Evolutionary conservation across 371 early-diverging fungal species (phyloP).

Genomic region (Cokeromyces recurvatus): DNA sequence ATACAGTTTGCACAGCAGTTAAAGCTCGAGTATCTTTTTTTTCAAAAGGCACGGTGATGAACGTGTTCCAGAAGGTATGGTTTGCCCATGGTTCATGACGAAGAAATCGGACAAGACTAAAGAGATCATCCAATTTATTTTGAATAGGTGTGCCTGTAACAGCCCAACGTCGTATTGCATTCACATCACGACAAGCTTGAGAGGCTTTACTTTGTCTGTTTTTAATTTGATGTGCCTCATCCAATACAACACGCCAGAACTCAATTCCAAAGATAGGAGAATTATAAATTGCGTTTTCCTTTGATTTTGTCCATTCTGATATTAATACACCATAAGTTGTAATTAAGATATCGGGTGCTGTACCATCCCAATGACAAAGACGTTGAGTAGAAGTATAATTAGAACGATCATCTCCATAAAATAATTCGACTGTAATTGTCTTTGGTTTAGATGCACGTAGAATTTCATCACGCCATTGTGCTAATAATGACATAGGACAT

Average conservation of each 20-base stretch:
- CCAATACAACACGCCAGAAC: slow-evolving; percentile 65
- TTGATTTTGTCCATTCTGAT: slow-evolving; percentile 38
- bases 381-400: background rate
- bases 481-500: slow-evolving; percentile 66
- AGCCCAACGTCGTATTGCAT: slow-evolving; percentile 70
- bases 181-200: slow-evolving; percentile 55
- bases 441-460: slow-evolving; percentile 41
- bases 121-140: slow-evolving; percentile 78
- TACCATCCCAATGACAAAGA: slow-evolving; percentile 27
- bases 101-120: slow-evolving; percentile 76
- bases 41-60: slow-evolving; percentile 63
- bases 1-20: slow-evolving; percentile 57
- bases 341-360: slow-evolving; percentile 53
- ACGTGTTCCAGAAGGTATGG: slow-evolving; percentile 60
- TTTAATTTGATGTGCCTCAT: slow-evolving; percentile 79
- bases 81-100: slow-evolving; percentile 68
- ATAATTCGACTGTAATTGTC: slow-evolving; percentile 42
- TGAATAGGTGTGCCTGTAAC: slow-evolving; percentile 79
- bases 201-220: slow-evolving; percentile 54
- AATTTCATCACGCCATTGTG: slow-evolving; percentile 73
- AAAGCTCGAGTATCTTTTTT: slow-evolving; percentile 53
- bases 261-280: slow-evolving; percentile 30
- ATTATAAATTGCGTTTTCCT: background rate
- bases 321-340: slow-evolving; percentile 66
- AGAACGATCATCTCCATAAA: slow-evolving; percentile 51